Evolutionary conservation across 257 asterid species (phyloP).

Genomic region (Ophiorrhiza pumila): DNA sequence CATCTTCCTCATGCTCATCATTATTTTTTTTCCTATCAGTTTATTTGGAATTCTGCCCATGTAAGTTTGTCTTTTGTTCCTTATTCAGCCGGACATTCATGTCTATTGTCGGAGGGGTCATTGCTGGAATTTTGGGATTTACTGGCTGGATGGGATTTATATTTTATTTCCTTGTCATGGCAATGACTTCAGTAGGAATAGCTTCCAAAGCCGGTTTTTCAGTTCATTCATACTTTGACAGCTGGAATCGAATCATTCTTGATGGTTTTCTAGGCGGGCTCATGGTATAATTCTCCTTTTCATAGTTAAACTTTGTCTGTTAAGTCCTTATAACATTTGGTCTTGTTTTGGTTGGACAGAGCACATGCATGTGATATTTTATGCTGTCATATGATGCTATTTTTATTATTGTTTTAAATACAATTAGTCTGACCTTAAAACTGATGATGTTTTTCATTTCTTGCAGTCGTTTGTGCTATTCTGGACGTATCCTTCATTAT

Average conservation of each 20-base stretch:
- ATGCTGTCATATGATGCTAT: background rate
- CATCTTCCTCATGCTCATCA: background rate
- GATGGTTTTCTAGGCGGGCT: conserved; percentile 83
- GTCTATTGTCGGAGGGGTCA: conserved; percentile 82
- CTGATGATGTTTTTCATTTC: conserved; percentile 19
- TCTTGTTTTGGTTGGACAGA: background rate
- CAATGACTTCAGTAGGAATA: conserved; percentile 65
- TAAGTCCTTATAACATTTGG: background rate
- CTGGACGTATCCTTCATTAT: conserved; percentile 85
- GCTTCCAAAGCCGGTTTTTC: conserved; percentile 73
- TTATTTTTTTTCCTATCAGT: conserved; percentile 3
- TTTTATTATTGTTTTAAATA: background rate
- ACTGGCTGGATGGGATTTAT: conserved; percentile 66
- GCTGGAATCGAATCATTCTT: conserved; percentile 66
- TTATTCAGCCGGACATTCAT: conserved; percentile 74
- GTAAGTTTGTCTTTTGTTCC: background rate
- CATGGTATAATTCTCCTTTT: conserved; percentile 42
- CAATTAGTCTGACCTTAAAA: conserved; percentile 10
- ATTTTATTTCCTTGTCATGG: conserved; percentile 74
- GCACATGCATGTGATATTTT: background rate
- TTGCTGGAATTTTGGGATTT: conserved; percentile 74
- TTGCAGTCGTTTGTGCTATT: conserved; percentile 95
- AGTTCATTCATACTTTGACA: conserved; percentile 64
- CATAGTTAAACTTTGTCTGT: conserved; percentile 2
- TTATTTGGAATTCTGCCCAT: background rate